Evolutionary conservation across 129 eudicot species (phyloP), one percentile per base, ranked within the genome.

Genomic region (Flaveria brownii): DNA sequence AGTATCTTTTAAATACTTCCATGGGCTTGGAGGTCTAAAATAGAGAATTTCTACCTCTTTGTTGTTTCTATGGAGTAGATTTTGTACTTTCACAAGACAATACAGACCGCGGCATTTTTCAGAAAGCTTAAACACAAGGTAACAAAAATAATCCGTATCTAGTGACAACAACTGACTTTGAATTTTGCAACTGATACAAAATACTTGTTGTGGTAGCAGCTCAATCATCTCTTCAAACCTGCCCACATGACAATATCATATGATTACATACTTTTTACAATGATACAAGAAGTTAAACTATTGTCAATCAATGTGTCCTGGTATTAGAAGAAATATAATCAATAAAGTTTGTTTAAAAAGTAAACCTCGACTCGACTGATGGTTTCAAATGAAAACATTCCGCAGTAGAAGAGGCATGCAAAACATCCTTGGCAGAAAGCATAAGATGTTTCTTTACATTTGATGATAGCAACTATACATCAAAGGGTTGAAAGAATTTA

Each of bases 121-220:
- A 17, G 77, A 73, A 56, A 73, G 56, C 69, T 57, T 73, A 69
- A 73, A 73, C 6, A 73, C 52, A 5, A 73, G 69, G 41, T 57
- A 73, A 41, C 77, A 73, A 10, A 2, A 2, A 12, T 72, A 72
- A 12, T 30, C 12, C 1, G 66, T 72, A 30, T 72, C 39, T 13
- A 20, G 51, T 72, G 77, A 39, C n/a, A 71, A 9, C 25, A 52
- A 52, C 16, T 9, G 45, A 52, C 76, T 30, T 52, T 33, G 17
- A n/a, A 57, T 57, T 42, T 57, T 73, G 77, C 77, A 57, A 20
- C 59, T 57, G 16, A 73, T 57, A 57, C 69, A 12, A 20, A 57
- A 57, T 22, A 57, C 68, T 39, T 73, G 77, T 57, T 73, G 68
- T 18, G 42, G 51, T 73, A 56, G 68, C 22, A 73, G 39, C 69